Conservation (phyloP, 2,329 filamentous ascomycete species). For the Ampelomyces quisqualis region DNA sequence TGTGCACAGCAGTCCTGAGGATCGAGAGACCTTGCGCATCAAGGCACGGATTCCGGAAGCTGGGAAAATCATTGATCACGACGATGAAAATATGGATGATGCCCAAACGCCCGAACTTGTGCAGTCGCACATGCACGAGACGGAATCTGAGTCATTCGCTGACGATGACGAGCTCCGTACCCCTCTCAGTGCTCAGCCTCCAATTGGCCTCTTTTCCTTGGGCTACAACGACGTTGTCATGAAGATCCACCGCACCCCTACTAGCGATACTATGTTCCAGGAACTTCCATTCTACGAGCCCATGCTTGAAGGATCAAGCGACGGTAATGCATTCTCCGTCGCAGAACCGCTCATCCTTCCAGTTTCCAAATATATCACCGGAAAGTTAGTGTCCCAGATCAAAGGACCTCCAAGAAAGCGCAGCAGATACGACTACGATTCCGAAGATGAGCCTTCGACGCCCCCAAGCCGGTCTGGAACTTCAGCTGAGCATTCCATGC, state of each 20-base stretch:
- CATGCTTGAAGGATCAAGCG: slow-evolving; percentile 32
- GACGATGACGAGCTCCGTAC: slow-evolving; percentile 46
- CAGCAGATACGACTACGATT: slow-evolving; percentile 78
- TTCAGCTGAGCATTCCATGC: slow-evolving; percentile 48
- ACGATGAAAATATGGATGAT: slow-evolving; percentile 41
- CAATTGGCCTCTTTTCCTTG: slow-evolving; percentile 80
- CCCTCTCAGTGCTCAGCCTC: slow-evolving; percentile 54
- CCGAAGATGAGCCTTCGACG: slow-evolving; percentile 61
- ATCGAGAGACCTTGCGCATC: slow-evolving; percentile 69
- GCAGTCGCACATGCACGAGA: slow-evolving; percentile 41
- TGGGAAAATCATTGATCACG: slow-evolving; percentile 11
- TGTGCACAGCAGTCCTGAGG: slow-evolving; percentile 64
- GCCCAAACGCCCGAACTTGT: slow-evolving; percentile 45
- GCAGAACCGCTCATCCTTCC: slow-evolving; percentile 65
- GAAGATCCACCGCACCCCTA: slow-evolving; percentile 70
- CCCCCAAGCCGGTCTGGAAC: slow-evolving; percentile 42
- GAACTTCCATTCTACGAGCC: slow-evolving; percentile 77
- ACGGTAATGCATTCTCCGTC: slow-evolving; percentile 37
- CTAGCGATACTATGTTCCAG: slow-evolving; percentile 72
- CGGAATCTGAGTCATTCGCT: slow-evolving; percentile 42
- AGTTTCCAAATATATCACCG: slow-evolving; percentile 82
- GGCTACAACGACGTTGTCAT: slow-evolving; percentile 80
- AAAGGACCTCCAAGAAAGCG: slow-evolving; percentile 70
- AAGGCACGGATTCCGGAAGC: slow-evolving; percentile 48
- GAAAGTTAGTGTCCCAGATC: slow-evolving; percentile 70